Evolutionary conservation across 2,329 filamentous ascomycete species (phyloP), one percentile per base, ranked within the genome.

Genomic region (Pseudocercospora fijiensis): DNA sequence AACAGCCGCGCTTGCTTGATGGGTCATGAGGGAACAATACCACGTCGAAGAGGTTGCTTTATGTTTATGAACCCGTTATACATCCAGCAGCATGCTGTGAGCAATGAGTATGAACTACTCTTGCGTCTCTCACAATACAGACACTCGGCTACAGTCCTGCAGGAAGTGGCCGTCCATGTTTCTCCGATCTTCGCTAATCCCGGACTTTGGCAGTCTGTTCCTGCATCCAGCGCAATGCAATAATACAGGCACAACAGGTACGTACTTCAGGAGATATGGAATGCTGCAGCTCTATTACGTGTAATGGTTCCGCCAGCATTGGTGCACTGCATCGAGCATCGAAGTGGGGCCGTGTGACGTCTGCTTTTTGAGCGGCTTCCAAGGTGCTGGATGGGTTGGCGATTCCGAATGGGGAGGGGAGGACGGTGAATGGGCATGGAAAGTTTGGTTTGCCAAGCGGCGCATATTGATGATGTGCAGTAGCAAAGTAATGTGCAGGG

Each of bases 351-450:
- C 37, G 37, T 41, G 37, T 41, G 37, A 41, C 37, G 37, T 41
- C 37, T 41, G 18, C 37, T n/a, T 41, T 18, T 41, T 41, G 5
- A 41, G 37, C 16, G 18, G 37, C 37, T 41, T 41, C 37, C 37
- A 71, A 72, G 47, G 69, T 74, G 64, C 64, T 82, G 11, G 75
- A 78, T 58, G 71, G 66, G 3, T 66, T 82, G 45, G 79, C 80
- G 65, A 70, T 74, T 53, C 74, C 60, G 18, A 57, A 62, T 30
- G 65, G 62, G 11, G 60, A 71, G 57, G 71, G 71, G 1, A 60
- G 70, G 59, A 68, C 69, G 11, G 62, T 69, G 13, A 53, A 53
- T 53, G 49, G 49, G 11, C 49, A 53, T 10, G n/a, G 3, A 53
- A 67, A 47, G 57, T 63, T 18, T 58, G 43, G 11, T 53, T 57